Conservation (phyloP, 768 basidiomycete genomes). For the Chalciporus piperatus region DNA sequence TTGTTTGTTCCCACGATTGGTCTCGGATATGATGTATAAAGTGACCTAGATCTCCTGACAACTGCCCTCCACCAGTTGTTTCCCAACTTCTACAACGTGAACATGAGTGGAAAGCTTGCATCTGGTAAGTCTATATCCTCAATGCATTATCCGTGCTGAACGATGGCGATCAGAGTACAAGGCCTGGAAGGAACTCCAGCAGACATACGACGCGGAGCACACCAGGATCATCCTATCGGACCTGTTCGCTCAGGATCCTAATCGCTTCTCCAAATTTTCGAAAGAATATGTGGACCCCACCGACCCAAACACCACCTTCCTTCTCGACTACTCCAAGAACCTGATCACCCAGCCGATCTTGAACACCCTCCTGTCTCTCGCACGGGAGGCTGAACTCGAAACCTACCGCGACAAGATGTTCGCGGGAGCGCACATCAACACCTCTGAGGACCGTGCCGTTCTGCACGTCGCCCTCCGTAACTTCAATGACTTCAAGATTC, state of each 20-base stretch:
- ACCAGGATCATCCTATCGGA: slow-evolving; percentile 82
- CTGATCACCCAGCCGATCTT: slow-evolving; percentile 86
- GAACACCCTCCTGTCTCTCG: slow-evolving; percentile 71
- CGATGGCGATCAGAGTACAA: slow-evolving; percentile 61
- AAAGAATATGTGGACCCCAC: slow-evolving; percentile 65
- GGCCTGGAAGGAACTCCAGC: slow-evolving; percentile 89
- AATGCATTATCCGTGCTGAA: background rate
- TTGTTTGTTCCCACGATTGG: slow-evolving; percentile 25
- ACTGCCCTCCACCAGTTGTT: slow-evolving; percentile 1
- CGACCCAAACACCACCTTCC: slow-evolving; percentile 71
- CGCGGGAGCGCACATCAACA: slow-evolving; percentile 95
- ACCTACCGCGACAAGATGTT: slow-evolving; percentile 89
- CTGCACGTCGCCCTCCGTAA: slow-evolving; percentile 91
- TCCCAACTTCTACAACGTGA: slow-evolving; percentile 8
- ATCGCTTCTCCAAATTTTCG: slow-evolving; percentile 85
- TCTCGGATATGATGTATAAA: slow-evolving; percentile 18
- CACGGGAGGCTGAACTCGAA: slow-evolving; percentile 85
- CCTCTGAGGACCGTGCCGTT: slow-evolving; percentile 95
- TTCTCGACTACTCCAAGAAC: slow-evolving; percentile 98
- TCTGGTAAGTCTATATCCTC: slow-evolving; percentile 39
- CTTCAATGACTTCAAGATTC: slow-evolving; percentile 72
- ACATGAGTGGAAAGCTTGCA: slow-evolving; percentile 64
- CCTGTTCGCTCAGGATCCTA: slow-evolving; percentile 86
- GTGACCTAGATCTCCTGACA: background rate
- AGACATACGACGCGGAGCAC: slow-evolving; percentile 71